These are phyloP conservation scores for Incumbomyces delicatus DNA, from an alignment of 2,329 filamentous ascomycete species.

Conservation along the genomic window DNA sequence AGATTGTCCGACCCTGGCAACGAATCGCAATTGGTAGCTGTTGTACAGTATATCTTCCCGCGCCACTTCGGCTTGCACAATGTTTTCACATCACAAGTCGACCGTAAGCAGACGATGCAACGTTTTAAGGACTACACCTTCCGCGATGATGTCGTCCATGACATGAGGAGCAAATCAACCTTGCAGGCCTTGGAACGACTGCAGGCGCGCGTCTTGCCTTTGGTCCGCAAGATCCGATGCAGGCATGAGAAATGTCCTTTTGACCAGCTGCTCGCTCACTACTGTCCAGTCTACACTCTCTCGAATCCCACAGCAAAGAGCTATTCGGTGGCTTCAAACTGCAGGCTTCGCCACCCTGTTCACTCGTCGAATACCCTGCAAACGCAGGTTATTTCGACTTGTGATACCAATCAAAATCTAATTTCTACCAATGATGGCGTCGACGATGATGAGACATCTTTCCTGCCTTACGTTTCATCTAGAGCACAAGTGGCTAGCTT, in stretches of 20 bases:
- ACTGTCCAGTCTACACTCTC: slow-evolving; percentile 55
- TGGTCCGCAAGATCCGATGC: slow-evolving; percentile 60
- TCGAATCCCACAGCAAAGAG: neutral
- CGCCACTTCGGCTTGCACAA: slow-evolving; percentile 85
- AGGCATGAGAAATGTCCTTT: slow-evolving; percentile 71
- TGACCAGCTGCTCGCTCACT: slow-evolving; percentile 63
- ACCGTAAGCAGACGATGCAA: slow-evolving; percentile 56
- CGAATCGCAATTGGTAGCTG: slow-evolving; percentile 50
- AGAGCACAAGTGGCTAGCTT: slow-evolving; percentile 68
- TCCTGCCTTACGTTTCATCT: slow-evolving; percentile 46
- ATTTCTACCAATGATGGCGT: neutral
- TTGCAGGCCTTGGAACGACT: slow-evolving; percentile 40
- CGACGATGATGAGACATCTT: slow-evolving; percentile 4
- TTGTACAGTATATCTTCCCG: slow-evolving; percentile 92
- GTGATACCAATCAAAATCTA: neutral
- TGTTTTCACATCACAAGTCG: slow-evolving; percentile 66
- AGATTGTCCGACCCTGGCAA: slow-evolving; percentile 47
- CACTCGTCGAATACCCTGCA: neutral
- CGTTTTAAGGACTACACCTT: slow-evolving; percentile 75
- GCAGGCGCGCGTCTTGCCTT: slow-evolving; percentile 47
- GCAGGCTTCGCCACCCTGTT: neutral
- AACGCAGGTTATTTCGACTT: neutral
- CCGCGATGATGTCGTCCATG: slow-evolving; percentile 64
- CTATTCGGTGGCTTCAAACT: neutral
- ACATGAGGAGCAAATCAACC: slow-evolving; percentile 12